These are phyloP conservation scores for Boletus sp. DNA, from an alignment of 768 basidiomycete species.

Conservation along the genomic window DNA sequence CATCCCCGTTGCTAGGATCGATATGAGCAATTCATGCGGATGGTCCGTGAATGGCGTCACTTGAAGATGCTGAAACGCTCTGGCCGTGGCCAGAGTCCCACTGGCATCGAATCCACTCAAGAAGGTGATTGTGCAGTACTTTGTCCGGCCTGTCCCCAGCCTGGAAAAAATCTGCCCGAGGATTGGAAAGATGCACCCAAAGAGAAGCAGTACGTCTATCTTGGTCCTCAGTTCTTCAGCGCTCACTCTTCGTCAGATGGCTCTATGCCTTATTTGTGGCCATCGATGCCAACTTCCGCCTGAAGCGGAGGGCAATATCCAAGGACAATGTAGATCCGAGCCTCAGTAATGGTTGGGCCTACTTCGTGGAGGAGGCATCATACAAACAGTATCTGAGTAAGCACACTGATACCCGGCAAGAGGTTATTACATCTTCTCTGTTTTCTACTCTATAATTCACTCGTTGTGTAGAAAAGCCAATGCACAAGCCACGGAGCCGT, in stretches of 20 bases:
- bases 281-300: background rate
- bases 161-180: background rate
- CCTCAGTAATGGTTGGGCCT: background rate
- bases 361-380: background rate
- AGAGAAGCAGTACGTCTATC: background rate
- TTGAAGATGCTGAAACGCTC: background rate
- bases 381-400: background rate
- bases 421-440: background rate
- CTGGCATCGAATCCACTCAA: background rate
- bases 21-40: background rate
- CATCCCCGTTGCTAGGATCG: background rate
- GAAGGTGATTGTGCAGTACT: background rate
- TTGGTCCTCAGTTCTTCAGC: too few relatives aligned
- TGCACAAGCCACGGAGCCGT: slow-evolving; percentile 8
- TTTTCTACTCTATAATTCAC: background rate
- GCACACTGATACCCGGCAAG: background rate
- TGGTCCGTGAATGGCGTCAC: background rate
- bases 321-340: background rate
- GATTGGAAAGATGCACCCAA: background rate
- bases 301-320: background rate
- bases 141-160: background rate
- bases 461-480: background rate
- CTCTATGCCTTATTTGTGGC: background rate
- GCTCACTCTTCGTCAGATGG: too few relatives aligned
- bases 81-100: background rate